A percentile compares a stretch with the other conserved stretches of the same genome.
These are phyloP conservation scores for Capronia americana DNA, from an alignment of 2,329 filamentous ascomycete species.

Conservation along the genomic window DNA sequence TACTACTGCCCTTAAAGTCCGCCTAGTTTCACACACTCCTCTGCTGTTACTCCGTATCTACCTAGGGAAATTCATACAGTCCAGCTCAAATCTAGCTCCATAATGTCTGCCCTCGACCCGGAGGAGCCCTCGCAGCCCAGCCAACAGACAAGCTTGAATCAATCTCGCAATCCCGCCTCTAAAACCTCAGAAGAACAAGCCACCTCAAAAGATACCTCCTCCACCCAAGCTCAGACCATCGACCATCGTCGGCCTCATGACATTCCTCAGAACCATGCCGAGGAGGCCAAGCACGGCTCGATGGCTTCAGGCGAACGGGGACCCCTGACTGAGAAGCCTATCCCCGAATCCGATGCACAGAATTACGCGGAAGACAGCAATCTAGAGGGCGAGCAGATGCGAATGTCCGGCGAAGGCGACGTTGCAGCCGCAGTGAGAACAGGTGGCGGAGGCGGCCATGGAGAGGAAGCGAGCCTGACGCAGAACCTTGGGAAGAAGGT, in stretches of 20 bases:
- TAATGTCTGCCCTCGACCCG: slow-evolving; percentile 40
- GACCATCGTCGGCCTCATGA: slow-evolving; percentile 40
- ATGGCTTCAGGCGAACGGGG: slow-evolving; percentile 39
- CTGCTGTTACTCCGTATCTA: not conserved
- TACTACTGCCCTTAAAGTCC: not conserved
- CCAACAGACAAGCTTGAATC: slow-evolving; percentile 41
- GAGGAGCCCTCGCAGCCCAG: slow-evolving; percentile 41
- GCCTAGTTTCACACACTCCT: not conserved
- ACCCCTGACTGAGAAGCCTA: slow-evolving; percentile 33
- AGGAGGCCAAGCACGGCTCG: slow-evolving; percentile 36
- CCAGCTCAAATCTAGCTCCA: not conserved
- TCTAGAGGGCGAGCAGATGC: slow-evolving; percentile 44
- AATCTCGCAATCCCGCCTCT: slow-evolving; percentile 41
- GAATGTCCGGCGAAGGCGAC: slow-evolving; percentile 42
- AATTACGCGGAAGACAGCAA: slow-evolving; percentile 35
- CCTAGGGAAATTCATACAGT: not conserved
- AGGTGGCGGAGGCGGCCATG: slow-evolving; percentile 37
- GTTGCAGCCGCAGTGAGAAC: slow-evolving; percentile 39
- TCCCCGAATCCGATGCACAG: slow-evolving; percentile 33
- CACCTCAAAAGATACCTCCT: slow-evolving; percentile 32
- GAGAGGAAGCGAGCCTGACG: slow-evolving; percentile 31
- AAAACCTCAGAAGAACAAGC: slow-evolving; percentile 40
- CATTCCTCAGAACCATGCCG: slow-evolving; percentile 38
- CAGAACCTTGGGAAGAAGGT: slow-evolving; percentile 35
- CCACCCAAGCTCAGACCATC: slow-evolving; percentile 28